phyloP scores from a whole-genome alignment of 768 basidiomycete genomes.

The Trametes elegans region DNA sequence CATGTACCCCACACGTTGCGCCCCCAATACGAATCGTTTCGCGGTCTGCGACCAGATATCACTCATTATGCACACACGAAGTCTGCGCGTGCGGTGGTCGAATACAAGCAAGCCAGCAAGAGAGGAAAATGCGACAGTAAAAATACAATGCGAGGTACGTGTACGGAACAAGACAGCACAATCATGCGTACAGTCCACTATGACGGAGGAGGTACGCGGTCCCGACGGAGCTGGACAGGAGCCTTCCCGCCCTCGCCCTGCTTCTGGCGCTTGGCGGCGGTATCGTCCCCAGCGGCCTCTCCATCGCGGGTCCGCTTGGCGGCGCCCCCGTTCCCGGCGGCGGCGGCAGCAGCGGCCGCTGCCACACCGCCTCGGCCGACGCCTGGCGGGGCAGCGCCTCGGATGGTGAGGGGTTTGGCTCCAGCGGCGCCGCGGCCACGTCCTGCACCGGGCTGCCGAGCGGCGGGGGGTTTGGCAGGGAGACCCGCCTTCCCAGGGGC shows the following conservation, averaged over 20 bases:
- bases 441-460: conserved; percentile 29
- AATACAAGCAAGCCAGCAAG: neutral
- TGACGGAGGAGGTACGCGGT: conserved; percentile 25
- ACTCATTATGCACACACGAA: too few species aligned
- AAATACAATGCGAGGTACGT: conserved; percentile 9
- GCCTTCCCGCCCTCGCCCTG: conserved; percentile 42
- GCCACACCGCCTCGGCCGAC: conserved; percentile 31
- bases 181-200: neutral
- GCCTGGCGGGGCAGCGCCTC: conserved; percentile 29
- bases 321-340: conserved; percentile 28
- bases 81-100: neutral
- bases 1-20: conserved; percentile 15
- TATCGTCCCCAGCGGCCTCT: conserved; percentile 44
- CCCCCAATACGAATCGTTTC: conserved; percentile 10
- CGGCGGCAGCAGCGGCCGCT: conserved; percentile 24
- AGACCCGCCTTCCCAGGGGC: conserved; percentile 26
- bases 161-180: neutral
- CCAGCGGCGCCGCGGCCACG: conserved; percentile 32
- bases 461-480: conserved; percentile 30
- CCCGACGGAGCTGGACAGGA: conserved; percentile 27
- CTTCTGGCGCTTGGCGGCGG: conserved; percentile 66
- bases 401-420: conserved; percentile 24
- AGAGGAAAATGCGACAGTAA: conserved; percentile 2
- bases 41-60: conserved; percentile 11
- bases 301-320: conserved; percentile 60